Evolutionary conservation across 768 basidiomycete genomes (phyloP).

Genomic region (Lactarius psammicola): DNA sequence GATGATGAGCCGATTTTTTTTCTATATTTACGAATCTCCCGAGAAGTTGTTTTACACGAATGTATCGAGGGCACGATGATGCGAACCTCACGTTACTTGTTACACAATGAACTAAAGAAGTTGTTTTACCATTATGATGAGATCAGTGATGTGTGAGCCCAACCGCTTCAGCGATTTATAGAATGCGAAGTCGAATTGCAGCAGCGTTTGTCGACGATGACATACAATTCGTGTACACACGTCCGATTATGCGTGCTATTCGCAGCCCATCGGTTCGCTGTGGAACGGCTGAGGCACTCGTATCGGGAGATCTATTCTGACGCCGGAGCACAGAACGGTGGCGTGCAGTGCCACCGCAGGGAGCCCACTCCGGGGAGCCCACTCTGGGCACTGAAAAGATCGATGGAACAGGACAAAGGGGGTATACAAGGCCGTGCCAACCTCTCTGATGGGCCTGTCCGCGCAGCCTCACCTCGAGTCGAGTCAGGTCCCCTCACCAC

Average conservation of each 20-base stretch:
- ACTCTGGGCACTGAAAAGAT: neutral
- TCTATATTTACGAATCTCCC: neutral
- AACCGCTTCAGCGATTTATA: neutral
- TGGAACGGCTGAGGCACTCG: neutral
- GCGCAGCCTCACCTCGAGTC: conserved; percentile 6
- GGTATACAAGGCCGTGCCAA: conserved; percentile 15
- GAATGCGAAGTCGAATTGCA: neutral
- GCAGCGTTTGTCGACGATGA: conserved; percentile 1
- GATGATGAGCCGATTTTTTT: neutral
- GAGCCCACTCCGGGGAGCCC: neutral
- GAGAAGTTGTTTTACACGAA: conserved; percentile 7
- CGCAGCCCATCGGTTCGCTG: neutral
- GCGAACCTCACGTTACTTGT: neutral
- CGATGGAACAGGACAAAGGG: neutral
- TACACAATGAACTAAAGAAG: conserved; percentile 5
- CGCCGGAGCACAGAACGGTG: conserved; percentile 10
- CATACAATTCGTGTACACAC: neutral
- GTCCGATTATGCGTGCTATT: neutral
- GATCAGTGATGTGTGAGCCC: neutral
- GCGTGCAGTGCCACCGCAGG: conserved; percentile 5
- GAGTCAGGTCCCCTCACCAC: conserved; percentile 13
- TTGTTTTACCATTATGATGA: neutral
- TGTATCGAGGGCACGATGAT: conserved; percentile 14
- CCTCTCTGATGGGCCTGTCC: neutral
- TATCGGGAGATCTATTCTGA: neutral